phyloP scores from a whole-genome alignment of 148 eudicot genomes.

The Vaccinium darrowii region DNA sequence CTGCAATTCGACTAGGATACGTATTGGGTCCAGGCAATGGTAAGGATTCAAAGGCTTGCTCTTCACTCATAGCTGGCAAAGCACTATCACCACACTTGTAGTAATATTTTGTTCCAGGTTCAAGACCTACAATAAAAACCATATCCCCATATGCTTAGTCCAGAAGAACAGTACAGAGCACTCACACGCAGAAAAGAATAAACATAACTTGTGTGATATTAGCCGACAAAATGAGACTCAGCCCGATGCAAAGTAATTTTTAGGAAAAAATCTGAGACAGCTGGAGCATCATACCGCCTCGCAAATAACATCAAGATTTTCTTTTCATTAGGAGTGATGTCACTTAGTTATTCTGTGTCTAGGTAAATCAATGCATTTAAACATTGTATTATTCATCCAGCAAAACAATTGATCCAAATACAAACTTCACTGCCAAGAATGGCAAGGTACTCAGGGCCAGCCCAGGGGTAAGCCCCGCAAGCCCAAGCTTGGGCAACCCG shows the following conservation, averaged over 20 bases:
- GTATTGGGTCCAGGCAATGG: conserved; percentile 53
- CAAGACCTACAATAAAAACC: conserved; percentile 52
- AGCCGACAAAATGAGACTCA: not conserved
- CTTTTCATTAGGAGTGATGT: not conserved
- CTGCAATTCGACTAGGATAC: conserved; percentile 72
- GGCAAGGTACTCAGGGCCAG: not conserved
- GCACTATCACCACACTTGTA: conserved; percentile 92
- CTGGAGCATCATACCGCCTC: not conserved
- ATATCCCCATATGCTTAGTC: not conserved
- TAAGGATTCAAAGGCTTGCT: conserved; percentile 57
- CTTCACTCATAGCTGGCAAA: conserved; percentile 68
- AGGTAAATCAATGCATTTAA: not conserved
- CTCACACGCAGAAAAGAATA: not conserved
- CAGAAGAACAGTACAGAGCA: not conserved
- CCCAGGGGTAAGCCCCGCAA: too few relatives aligned
- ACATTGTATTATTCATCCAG: not conserved
- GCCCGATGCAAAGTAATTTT: not conserved
- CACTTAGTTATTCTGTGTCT: not conserved
- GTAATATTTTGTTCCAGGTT: conserved; percentile 66
- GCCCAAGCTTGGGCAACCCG: too few relatives aligned
- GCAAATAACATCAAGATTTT: not conserved
- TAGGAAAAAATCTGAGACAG: not conserved
- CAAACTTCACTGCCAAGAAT: not conserved
- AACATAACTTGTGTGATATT: not conserved
- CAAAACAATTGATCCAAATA: not conserved